A percentile compares a stretch with the other conserved stretches of the same genome.
phyloP scores from a whole-genome alignment of 2,329 filamentous ascomycete species.

The Colletotrichum chrysophilum region DNA sequence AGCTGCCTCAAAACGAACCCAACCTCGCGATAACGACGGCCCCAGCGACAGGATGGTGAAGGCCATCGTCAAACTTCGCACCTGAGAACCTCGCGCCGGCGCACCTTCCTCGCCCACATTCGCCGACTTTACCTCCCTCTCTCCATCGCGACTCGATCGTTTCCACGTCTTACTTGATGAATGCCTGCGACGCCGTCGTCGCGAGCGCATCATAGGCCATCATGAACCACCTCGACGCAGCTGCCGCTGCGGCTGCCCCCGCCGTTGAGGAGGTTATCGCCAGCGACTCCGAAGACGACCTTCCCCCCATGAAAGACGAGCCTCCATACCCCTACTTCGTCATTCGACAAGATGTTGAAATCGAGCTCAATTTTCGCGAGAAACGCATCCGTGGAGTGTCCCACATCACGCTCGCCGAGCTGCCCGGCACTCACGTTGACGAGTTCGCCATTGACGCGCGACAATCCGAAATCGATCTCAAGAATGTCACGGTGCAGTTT shows the following conservation, averaged over 20 bases:
- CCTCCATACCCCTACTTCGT: conserved; percentile 56
- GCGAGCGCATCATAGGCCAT: conserved; percentile 11
- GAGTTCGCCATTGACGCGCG: conserved; percentile 66
- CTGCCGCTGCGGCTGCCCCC: conserved; percentile 3
- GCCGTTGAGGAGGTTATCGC: conserved; percentile 12
- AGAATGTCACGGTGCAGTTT: conserved; percentile 58
- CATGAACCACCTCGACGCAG: conserved; percentile 17
- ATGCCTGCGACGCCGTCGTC: background rate
- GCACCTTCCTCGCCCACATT: conserved; percentile 4
- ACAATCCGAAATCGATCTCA: conserved; percentile 62
- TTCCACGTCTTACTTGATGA: background rate
- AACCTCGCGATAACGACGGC: background rate
- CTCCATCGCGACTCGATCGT: background rate
- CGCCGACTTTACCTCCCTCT: background rate
- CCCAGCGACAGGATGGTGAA: conserved; percentile 18
- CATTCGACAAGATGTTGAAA: conserved; percentile 83
- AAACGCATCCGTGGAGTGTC: conserved; percentile 79
- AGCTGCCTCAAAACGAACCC: background rate
- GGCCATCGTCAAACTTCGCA: conserved; percentile 2
- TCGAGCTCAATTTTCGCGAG: conserved; percentile 86
- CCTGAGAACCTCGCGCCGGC: conserved; percentile 20
- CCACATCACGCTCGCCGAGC: conserved; percentile 77
- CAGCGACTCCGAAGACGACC: conserved; percentile 31
- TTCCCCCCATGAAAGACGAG: conserved; percentile 38
- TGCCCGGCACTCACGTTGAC: conserved; percentile 58